Evolutionary conservation across 2,329 filamentous ascomycete genomes (phyloP).

Genomic region (Colletotrichum filicis): DNA sequence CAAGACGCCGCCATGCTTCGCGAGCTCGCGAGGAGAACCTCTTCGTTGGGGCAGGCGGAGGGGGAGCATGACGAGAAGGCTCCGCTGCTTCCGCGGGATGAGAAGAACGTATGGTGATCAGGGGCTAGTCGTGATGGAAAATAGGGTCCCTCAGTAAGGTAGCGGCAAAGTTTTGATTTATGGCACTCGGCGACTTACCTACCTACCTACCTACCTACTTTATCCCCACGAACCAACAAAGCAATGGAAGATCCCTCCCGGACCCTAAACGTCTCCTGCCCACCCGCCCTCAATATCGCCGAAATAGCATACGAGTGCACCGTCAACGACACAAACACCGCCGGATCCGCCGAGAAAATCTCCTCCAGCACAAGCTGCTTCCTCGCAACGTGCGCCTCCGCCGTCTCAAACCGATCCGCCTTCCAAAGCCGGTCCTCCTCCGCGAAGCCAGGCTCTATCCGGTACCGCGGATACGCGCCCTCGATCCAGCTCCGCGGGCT

Average conservation of each 20-base stretch:
- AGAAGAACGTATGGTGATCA: too few relatives aligned
- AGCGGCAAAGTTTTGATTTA: too few relatives aligned
- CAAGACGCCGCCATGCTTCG: too few relatives aligned
- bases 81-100: too few relatives aligned
- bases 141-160: too few relatives aligned
- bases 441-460: slow-evolving; percentile 63
- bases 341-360: slow-evolving; percentile 53
- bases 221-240: slow-evolving; percentile 60
- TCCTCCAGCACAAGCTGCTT: slow-evolving; percentile 57
- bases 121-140: too few relatives aligned
- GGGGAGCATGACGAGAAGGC: too few relatives aligned
- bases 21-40: too few relatives aligned
- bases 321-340: slow-evolving; percentile 61
- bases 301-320: slow-evolving; percentile 60
- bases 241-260: slow-evolving; percentile 65
- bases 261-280: slow-evolving; percentile 55
- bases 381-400: slow-evolving; percentile 55
- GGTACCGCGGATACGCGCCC: slow-evolving; percentile 59
- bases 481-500: slow-evolving; percentile 59
- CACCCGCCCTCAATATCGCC: slow-evolving; percentile 54
- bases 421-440: slow-evolving; percentile 67
- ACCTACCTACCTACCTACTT: background rate
- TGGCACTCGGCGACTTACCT: too few relatives aligned
- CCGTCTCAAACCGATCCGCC: slow-evolving; percentile 58
- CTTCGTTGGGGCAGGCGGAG: too few relatives aligned